Evolutionary conservation across 495 filamentous ascomycete genomes (phyloP).

Genomic region (Trichoderma erinaceum): DNA sequence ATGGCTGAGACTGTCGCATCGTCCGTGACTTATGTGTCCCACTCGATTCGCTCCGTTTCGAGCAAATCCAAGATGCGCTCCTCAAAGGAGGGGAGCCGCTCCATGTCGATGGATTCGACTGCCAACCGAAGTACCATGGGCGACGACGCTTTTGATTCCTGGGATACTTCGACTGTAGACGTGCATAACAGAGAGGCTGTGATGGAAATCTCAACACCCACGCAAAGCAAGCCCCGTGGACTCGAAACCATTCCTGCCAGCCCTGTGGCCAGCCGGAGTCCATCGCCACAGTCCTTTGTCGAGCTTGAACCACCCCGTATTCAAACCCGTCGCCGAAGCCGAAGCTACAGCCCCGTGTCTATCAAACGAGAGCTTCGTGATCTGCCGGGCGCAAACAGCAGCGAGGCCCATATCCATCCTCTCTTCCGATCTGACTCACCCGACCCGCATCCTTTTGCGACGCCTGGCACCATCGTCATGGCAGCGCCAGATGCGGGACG

Average conservation of each 20-base stretch:
- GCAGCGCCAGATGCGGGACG: constrained; percentile 66
- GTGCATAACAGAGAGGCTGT: constrained; percentile 51
- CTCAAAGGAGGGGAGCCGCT: constrained; percentile 26
- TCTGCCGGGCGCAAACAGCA: constrained; percentile 32
- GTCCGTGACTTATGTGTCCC: constrained; percentile 46
- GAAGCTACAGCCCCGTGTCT: constrained; percentile 39
- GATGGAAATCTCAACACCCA: constrained; percentile 39
- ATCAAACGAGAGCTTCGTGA: constrained; percentile 16
- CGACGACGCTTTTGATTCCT: constrained; percentile 60
- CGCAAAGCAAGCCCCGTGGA: constrained; percentile 31
- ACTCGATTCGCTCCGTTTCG: constrained; percentile 43
- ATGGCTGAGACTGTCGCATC: constrained; percentile 44
- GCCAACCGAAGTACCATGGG: constrained; percentile 26
- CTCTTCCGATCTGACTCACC: constrained; percentile 74
- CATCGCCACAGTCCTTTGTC: constrained; percentile 40
- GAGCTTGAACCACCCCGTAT: constrained; percentile 37
- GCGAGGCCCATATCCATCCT: constrained; percentile 75
- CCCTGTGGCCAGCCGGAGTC: constrained; percentile 44
- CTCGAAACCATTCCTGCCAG: constrained; percentile 58
- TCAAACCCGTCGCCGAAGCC: constrained; percentile 31
- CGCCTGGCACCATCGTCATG: constrained; percentile 62
- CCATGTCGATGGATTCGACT: constrained; percentile 32
- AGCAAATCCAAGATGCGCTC: constrained; percentile 27
- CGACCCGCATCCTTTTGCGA: constrained; percentile 59
- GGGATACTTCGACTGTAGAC: constrained; percentile 61